These are phyloP conservation scores for Martiniozyma asiatica DNA, from an alignment of 1,139 yeast species.

Conservation along the genomic window DNA sequence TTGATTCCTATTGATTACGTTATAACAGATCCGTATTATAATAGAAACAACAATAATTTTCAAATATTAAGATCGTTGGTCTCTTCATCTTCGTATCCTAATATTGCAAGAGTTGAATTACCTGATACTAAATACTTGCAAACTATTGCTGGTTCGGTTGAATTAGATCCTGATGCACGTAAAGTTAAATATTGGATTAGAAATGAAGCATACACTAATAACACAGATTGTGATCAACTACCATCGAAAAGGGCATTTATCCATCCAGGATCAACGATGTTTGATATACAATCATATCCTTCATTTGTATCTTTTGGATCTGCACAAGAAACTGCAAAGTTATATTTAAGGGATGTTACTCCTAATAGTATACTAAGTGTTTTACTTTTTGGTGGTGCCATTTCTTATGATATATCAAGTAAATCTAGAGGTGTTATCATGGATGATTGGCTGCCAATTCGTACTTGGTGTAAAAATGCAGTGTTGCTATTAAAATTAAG, in stretches of 20 bases:
- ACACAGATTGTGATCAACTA: slow-evolving; percentile 5
- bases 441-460: slow-evolving; percentile 71
- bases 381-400: slow-evolving; percentile 66
- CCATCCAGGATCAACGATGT: slow-evolving; percentile 73
- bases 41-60: slow-evolving; percentile 39
- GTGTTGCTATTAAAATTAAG: slow-evolving; percentile 67
- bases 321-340: slow-evolving; percentile 53
- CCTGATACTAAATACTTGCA: slow-evolving; percentile 72
- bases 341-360: slow-evolving; percentile 63
- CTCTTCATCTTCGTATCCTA: slow-evolving; percentile 76
- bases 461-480: slow-evolving; percentile 92
- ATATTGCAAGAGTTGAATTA: slow-evolving; percentile 63
- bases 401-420: slow-evolving; percentile 51
- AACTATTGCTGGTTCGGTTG: slow-evolving; percentile 68
- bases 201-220: slow-evolving; percentile 34
- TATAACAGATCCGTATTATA: slow-evolving; percentile 15
- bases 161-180: slow-evolving; percentile 71
- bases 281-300: slow-evolving; percentile 20
- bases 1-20: slow-evolving; percentile 46
- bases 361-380: slow-evolving; percentile 66
- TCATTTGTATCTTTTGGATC: slow-evolving; percentile 41
- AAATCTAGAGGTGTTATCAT: slow-evolving; percentile 55
- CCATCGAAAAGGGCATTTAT: slow-evolving; percentile 64
- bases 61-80: slow-evolving; percentile 52
- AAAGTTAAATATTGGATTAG: slow-evolving; percentile 63